phyloP scores from a whole-genome alignment of 768 basidiomycete genomes.

The Mycena rebaudengoi region DNA sequence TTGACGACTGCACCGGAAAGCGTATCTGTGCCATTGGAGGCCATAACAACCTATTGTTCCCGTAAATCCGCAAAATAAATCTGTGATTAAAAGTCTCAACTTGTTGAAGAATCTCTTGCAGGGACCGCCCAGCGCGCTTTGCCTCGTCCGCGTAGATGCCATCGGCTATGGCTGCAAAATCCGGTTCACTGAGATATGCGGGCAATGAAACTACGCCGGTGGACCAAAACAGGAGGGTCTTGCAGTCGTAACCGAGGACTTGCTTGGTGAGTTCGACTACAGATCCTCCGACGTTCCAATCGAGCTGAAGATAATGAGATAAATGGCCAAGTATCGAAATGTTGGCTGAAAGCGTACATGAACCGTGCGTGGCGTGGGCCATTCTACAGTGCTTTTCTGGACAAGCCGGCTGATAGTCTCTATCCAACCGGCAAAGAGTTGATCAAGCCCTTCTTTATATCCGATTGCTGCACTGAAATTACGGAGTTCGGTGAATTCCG shows the following conservation, averaged over 20 bases:
- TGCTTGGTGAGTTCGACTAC: neutral
- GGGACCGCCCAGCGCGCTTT: neutral
- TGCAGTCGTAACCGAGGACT: neutral
- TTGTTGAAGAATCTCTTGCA: neutral
- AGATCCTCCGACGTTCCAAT: neutral
- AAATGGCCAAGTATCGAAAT: neutral
- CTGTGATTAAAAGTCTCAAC: neutral
- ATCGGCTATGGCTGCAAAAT: neutral
- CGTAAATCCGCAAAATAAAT: neutral
- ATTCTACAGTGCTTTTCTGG: neutral
- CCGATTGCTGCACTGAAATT: neutral
- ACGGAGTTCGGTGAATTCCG: neutral
- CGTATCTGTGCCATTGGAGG: slow-evolving; percentile 12
- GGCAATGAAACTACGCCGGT: neutral
- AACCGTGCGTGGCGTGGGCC: slow-evolving; percentile 18
- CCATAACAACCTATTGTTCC: neutral
- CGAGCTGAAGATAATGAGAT: slow-evolving; percentile 1
- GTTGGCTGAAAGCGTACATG: slow-evolving; percentile 3
- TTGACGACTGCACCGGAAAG: neutral
- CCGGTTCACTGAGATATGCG: neutral
- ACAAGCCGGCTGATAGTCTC: neutral
- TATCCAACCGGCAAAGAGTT: slow-evolving; percentile 16
- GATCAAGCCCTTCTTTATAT: neutral
- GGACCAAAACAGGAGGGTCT: neutral
- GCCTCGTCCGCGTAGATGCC: neutral